Evolutionary conservation across 768 basidiomycete species (phyloP).

Genomic region (Suillus ampliporus): DNA sequence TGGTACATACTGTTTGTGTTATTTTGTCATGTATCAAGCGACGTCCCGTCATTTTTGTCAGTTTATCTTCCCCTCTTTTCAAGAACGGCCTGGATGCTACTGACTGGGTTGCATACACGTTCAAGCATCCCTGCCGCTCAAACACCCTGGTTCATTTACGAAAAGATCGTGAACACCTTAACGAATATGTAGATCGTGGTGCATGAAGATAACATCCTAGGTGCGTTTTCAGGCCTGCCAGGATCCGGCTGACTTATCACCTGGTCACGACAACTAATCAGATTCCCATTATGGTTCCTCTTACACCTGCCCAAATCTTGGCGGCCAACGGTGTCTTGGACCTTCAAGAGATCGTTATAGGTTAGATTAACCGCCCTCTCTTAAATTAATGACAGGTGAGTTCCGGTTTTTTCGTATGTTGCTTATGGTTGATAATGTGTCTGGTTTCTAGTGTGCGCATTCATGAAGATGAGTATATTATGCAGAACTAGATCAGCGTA

Average conservation of each 20-base stretch:
- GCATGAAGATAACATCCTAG: slow-evolving; percentile 14
- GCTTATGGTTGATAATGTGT: background rate
- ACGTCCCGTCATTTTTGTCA: background rate
- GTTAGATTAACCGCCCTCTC: slow-evolving; percentile 16
- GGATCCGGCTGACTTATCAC: slow-evolving; percentile 15
- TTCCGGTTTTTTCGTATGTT: background rate
- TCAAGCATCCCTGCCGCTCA: background rate
- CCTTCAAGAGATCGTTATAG: slow-evolving; percentile 9
- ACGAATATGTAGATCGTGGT: slow-evolving; percentile 5
- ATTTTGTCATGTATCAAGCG: background rate
- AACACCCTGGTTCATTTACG: background rate
- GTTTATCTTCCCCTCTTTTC: no score
- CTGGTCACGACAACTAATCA: slow-evolving; percentile 14
- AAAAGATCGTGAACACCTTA: background rate
- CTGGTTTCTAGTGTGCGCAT: background rate
- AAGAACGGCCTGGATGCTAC: background rate
- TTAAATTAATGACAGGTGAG: slow-evolving; percentile 18
- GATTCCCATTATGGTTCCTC: slow-evolving; percentile 19
- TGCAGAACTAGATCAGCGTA: slow-evolving; percentile 9
- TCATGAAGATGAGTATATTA: background rate
- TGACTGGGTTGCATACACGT: background rate
- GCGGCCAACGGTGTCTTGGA: slow-evolving; percentile 16
- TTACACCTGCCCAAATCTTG: slow-evolving; percentile 16
- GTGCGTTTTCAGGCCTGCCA: slow-evolving; percentile 19
- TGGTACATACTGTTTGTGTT: background rate